phyloP scores from a whole-genome alignment of 306 rosid species.

The Cucumis sativus region Cucumber_9930_V3 NC_026655.2:13731001-13731500 shows the following conservation, averaged over 20 bases:
- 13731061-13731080: conserved; percentile 43
- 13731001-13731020: conserved; percentile 41
- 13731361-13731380: conserved; percentile 72
- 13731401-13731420: not conserved
- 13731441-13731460: not conserved
- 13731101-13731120: conserved; percentile 23
- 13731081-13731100: conserved; percentile 19
- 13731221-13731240: conserved; percentile 55
- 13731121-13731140: not conserved
- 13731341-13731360: conserved; percentile 66
- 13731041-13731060: conserved; percentile 39
- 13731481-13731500: not conserved
- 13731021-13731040: conserved; percentile 43
- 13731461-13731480: not conserved
- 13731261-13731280: conserved; percentile 48
- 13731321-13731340: conserved; percentile 78
- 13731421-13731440: not conserved
- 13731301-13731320: conserved; percentile 97
- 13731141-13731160: conserved; percentile 50
- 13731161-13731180: conserved; percentile 87
- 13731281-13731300: conserved; percentile 87
- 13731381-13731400: conserved; percentile 3
- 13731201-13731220: conserved; percentile 45
- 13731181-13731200: conserved; percentile 56
- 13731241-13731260: conserved; percentile 63